Conservation (phyloP, 768 basidiomycete species). For the Lepiota brunneoincarnata region DNA sequence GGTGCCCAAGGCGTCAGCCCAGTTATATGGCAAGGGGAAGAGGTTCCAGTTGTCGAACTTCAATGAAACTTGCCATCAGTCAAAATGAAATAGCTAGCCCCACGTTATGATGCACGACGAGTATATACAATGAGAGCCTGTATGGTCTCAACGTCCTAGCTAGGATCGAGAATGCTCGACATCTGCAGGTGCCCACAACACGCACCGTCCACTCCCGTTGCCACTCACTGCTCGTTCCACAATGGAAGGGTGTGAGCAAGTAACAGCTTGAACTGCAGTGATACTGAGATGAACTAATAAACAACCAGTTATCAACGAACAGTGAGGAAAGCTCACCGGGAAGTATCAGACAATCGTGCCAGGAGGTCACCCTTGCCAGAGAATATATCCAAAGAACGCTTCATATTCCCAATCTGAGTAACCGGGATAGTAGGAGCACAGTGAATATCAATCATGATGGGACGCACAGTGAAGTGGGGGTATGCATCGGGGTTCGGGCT, state of each 20-base stretch:
- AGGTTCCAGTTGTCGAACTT: too few species aligned
- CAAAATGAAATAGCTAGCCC: neutral
- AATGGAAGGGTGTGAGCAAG: constrained; percentile 76
- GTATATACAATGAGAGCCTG: constrained; percentile 6
- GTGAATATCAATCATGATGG: neutral
- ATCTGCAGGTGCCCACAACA: constrained; percentile 65
- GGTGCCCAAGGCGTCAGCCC: too few species aligned
- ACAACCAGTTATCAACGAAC: constrained; percentile 3
- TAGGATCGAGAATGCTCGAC: constrained; percentile 12
- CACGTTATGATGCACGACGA: too few species aligned
- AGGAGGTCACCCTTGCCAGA: constrained; percentile 77
- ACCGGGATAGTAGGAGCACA: neutral
- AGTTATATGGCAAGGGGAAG: too few species aligned
- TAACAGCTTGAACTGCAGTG: constrained; percentile 87
- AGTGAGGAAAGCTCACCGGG: constrained; percentile 36
- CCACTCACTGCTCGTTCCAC: constrained; percentile 75
- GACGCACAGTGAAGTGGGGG: constrained; percentile 77
- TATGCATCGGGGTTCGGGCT: constrained; percentile 72
- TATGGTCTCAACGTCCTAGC: neutral
- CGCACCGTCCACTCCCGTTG: constrained; percentile 76
- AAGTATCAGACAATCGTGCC: constrained; percentile 55
- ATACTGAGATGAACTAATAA: constrained; percentile 42
- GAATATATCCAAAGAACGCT: constrained; percentile 73
- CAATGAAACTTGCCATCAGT: neutral
- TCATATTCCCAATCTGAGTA: constrained; percentile 70